Percentiles rank a stretch among this genome's conserved stretches.
Evolutionary conservation across 2,329 filamentous ascomycete species (phyloP).

Genomic region (Cladophialophora bantiana): DNA sequence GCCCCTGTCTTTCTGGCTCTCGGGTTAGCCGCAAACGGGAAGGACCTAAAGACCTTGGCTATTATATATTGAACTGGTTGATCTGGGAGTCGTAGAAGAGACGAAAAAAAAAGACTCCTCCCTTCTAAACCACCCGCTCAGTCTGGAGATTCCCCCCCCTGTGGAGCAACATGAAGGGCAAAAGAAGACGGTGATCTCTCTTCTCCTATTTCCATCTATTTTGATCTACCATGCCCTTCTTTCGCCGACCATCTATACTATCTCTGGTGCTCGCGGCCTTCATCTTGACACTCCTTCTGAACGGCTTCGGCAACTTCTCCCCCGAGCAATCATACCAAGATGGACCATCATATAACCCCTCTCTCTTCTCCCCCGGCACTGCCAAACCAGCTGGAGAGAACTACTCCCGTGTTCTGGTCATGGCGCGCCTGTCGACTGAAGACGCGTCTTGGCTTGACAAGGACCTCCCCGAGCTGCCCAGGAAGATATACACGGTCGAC

Average conservation of each 20-base stretch:
- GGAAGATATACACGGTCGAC: slow-evolving; percentile 34
- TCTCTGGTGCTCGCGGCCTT: slow-evolving; percentile 20
- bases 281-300: slow-evolving; percentile 21
- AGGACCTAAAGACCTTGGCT: background rate
- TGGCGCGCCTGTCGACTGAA: slow-evolving; percentile 47
- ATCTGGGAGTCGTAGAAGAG: too few relatives aligned
- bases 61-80: background rate
- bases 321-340: slow-evolving; percentile 19
- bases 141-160: too few relatives aligned
- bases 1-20: background rate
- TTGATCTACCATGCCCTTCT: slow-evolving; percentile 20
- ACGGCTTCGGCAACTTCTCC: background rate
- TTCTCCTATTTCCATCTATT: background rate
- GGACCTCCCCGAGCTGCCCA: slow-evolving; percentile 48
- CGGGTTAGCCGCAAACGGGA: background rate
- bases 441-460: slow-evolving; percentile 54
- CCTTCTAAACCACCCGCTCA: too few relatives aligned
- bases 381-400: slow-evolving; percentile 56
- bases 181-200: background rate
- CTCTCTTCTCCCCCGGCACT: slow-evolving; percentile 46
- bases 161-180: background rate
- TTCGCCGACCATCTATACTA: slow-evolving; percentile 15
- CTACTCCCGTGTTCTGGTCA: slow-evolving; percentile 63
- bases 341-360: slow-evolving; percentile 36
- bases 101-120: too few relatives aligned